A percentile compares a stretch with the other conserved stretches of the same genome.
These are phyloP conservation scores for Neonectria ditissima DNA, from an alignment of 2,329 filamentous ascomycete species.

Conservation along the genomic window DNA sequence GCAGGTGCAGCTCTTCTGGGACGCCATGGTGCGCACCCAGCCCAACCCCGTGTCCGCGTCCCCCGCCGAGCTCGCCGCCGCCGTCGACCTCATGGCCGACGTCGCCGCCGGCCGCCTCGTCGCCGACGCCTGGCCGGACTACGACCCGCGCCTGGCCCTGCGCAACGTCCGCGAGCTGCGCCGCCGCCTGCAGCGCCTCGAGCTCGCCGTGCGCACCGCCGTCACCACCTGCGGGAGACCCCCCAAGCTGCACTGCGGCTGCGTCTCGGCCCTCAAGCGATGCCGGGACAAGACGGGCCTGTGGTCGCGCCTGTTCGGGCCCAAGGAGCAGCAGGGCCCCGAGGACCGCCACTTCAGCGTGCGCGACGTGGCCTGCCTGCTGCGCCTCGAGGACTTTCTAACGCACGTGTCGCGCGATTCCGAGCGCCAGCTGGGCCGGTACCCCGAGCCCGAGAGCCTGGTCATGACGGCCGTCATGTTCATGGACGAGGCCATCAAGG, in stretches of 20 bases:
- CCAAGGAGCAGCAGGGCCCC: not conserved
- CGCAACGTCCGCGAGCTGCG: slow-evolving; percentile 15
- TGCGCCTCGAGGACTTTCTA: slow-evolving; percentile 33
- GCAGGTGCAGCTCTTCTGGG: slow-evolving; percentile 30
- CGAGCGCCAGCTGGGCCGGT: not conserved
- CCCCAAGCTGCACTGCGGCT: slow-evolving; percentile 29
- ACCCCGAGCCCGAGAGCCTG: not conserved
- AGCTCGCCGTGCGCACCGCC: slow-evolving; percentile 14
- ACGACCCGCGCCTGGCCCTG: not conserved
- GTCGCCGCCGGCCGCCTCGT: slow-evolving; percentile 8
- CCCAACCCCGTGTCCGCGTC: slow-evolving; percentile 27
- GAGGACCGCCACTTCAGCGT: slow-evolving; percentile 12
- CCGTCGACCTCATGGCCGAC: slow-evolving; percentile 33
- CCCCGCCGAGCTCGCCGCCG: not conserved
- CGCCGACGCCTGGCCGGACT: slow-evolving; percentile 2
- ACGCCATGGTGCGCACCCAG: slow-evolving; percentile 31
- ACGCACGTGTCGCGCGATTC: slow-evolving; percentile 22
- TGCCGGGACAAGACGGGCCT: slow-evolving; percentile 26
- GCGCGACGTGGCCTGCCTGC: slow-evolving; percentile 30
- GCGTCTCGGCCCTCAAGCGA: slow-evolving; percentile 21
- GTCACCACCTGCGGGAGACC: slow-evolving; percentile 24
- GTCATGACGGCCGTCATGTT: slow-evolving; percentile 10
- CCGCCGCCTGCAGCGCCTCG: slow-evolving; percentile 23
- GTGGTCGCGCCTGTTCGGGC: slow-evolving; percentile 30
- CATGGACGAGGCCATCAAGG: slow-evolving; percentile 25